Evolutionary conservation across 2,329 filamentous ascomycete species (phyloP).

Genomic region (Penicillium sp.): DNA sequence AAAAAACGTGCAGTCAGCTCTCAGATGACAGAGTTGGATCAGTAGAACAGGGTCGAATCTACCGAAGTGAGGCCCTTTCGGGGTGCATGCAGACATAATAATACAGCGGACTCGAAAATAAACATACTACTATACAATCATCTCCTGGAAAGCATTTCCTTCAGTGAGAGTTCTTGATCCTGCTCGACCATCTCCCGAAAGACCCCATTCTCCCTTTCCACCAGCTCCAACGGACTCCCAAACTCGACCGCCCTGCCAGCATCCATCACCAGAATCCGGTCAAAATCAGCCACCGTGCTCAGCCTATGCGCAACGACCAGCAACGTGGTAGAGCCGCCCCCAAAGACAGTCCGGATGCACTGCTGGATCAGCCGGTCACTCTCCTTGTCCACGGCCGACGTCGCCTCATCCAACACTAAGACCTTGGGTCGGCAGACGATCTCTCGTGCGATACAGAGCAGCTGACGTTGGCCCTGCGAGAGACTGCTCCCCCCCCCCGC

Average conservation of each 20-base stretch:
- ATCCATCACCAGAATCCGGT: constrained; percentile 65
- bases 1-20: no score
- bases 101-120: no score
- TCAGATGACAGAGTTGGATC: no score
- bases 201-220: constrained; percentile 27
- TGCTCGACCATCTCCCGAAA: neutral
- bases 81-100: no score
- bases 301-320: constrained; percentile 70
- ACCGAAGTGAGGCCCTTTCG: no score
- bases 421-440: constrained; percentile 68
- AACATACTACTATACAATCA: no score
- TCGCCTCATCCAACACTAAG: constrained; percentile 76
- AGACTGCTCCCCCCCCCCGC: constrained; percentile 66
- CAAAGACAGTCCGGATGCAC: constrained; percentile 66
- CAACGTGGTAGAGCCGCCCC: constrained; percentile 54
- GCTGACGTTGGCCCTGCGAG: constrained; percentile 29
- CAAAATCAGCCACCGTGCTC: constrained; percentile 71
- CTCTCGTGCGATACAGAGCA: constrained; percentile 26
- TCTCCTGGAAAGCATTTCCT: neutral
- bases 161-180: neutral
- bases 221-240: constrained; percentile 58
- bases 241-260: constrained; percentile 64
- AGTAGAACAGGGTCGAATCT: no score
- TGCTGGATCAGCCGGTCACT: constrained; percentile 70
- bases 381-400: constrained; percentile 69